Evolutionary conservation across 2,329 filamentous ascomycete species (phyloP), one percentile per base, ranked within the genome.

Genomic region (Pseudogymnoascus sp.): DNA sequence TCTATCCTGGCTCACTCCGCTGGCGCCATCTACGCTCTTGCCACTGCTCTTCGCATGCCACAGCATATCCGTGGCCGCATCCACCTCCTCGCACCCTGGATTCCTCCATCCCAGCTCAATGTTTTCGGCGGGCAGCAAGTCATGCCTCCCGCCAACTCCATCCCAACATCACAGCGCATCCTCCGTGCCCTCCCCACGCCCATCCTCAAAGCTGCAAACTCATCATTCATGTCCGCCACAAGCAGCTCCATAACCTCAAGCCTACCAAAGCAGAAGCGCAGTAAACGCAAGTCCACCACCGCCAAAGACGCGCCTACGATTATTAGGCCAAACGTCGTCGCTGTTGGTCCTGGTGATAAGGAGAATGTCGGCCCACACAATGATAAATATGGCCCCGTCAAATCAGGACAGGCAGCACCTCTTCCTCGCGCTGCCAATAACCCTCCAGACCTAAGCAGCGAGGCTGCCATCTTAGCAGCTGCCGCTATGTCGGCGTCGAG

Each of bases 1-100:
- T 98, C 93, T 6, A 90, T 99, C 19, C 83, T 99, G 1, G 95
- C 95, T 1, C 95, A 99, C 75, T 98, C 93, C 0, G 95, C 95
- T 0, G 95, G 95, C 14, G 93, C 95, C n/a, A 96, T 99, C 62
- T 99, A 99, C 73, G 95, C 95, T 1, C 83, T 99, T 16, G 95
- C 95, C 0, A 98, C 95, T 0, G 95, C 95, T 0, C 81, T 99
- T 51, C 90, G 95, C 51, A 96, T 99, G 85, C 95, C 95, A 3
- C 93, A 97, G 71, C 91, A 97, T 72, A 96, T 99, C 66, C 89
- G 93, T 5, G 95, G 95, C 19, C 89, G 92, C 62, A 95, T 99
- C 63, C 95, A 99, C 75, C 84, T 99, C 2, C 83, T 99, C 7
- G 93, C 95, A 0, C 95, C 95, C 0, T 97, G 92, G 95, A 98